These are phyloP conservation scores for Aureobasidium melanogenum DNA, from an alignment of 2,329 filamentous ascomycete genomes.

Conservation along the genomic window DNA sequence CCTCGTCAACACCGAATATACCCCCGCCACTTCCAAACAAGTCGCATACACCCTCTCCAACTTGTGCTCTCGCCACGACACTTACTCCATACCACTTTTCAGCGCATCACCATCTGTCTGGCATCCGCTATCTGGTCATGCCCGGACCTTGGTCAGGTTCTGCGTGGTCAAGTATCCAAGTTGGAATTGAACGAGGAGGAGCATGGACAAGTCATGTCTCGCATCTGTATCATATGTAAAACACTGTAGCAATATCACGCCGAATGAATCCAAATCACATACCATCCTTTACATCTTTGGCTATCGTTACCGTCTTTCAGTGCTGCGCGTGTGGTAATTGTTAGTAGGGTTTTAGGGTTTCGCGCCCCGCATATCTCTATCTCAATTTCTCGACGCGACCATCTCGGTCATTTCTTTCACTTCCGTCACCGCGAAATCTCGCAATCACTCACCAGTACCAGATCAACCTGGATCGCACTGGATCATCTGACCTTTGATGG, in stretches of 20 bases:
- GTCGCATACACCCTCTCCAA: not conserved
- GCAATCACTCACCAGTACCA: not conserved
- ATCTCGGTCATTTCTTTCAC: not conserved
- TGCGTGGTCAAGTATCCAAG: not conserved
- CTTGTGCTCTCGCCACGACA: too few species aligned
- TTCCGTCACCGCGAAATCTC: not conserved
- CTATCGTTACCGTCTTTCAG: not conserved
- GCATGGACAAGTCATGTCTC: not conserved
- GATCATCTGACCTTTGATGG: not conserved
- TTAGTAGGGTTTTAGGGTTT: too few species aligned
- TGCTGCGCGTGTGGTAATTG: too few species aligned
- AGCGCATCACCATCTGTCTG: not conserved
- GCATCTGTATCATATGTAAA: constrained; percentile 4
- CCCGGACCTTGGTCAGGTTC: too few species aligned
- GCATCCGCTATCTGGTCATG: not conserved
- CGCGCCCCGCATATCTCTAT: too few species aligned
- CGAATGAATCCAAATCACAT: not conserved
- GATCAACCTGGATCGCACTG: not conserved
- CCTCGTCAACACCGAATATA: not conserved
- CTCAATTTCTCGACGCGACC: not conserved
- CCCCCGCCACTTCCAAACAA: not conserved
- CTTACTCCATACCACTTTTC: not conserved
- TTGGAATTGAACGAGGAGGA: not conserved
- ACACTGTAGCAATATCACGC: constrained; percentile 6
- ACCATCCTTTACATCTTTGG: not conserved